Percentiles rank a stretch among this genome's conserved stretches.
Evolutionary conservation across 2,329 filamentous ascomycete genomes (phyloP).

Genomic region (Cercospora zeina): DNA sequence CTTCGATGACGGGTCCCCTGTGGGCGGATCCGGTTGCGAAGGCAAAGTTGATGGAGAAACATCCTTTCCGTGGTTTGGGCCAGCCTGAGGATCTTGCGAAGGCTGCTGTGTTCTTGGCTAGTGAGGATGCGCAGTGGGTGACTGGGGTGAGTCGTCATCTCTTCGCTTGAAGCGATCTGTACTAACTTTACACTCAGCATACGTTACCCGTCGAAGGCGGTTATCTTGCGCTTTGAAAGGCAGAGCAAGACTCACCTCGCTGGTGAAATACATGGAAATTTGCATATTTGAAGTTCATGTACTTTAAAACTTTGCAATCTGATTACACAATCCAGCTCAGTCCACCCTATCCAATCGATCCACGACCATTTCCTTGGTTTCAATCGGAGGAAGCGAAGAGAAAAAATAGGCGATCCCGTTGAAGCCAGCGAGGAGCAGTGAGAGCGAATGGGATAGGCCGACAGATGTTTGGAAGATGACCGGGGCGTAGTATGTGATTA

Average conservation of each 20-base stretch:
- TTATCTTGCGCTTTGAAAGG: conserved; percentile 15
- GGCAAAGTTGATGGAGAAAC: conserved; percentile 34
- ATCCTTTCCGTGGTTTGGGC: conserved; percentile 41
- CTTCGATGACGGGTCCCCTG: conserved; percentile 29
- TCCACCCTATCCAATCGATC: conserved; percentile 12
- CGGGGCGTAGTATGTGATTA: conserved; percentile 41
- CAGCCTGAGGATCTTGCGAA: conserved; percentile 47
- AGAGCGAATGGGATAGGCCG: conserved; percentile 45
- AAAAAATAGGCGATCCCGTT: conserved; percentile 52
- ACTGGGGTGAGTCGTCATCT: conserved; percentile 20
- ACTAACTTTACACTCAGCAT: conserved; percentile 20
- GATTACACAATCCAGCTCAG: not conserved
- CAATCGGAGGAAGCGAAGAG: conserved; percentile 43
- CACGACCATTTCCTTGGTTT: conserved; percentile 17
- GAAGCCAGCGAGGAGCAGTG: conserved; percentile 47
- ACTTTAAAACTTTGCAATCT: no score
- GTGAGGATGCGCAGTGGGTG: conserved; percentile 41
- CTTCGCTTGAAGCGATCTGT: not conserved
- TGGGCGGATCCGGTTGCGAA: conserved; percentile 31
- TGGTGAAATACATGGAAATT: not conserved
- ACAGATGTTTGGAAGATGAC: conserved; percentile 54
- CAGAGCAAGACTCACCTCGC: not conserved
- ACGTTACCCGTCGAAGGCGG: conserved; percentile 28
- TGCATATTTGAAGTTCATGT: no score
- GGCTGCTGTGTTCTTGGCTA: conserved; percentile 50